Evolutionary conservation across 768 basidiomycete species (phyloP), one percentile per base, ranked within the genome.

Genomic region (Mycena latifolia): DNA sequence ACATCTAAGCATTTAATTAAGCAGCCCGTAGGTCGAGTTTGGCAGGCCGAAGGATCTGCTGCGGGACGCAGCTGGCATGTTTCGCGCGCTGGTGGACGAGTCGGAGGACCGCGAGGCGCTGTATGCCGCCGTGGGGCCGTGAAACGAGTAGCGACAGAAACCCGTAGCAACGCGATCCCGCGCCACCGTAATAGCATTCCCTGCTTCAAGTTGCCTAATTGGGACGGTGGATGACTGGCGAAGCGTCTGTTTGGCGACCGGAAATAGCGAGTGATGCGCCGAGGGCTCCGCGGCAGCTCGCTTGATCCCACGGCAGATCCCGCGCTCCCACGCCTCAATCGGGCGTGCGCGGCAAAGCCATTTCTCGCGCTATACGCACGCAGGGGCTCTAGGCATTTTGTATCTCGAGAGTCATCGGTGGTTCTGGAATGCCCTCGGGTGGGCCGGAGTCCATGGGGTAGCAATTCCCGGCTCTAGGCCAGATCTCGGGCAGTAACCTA

Each of bases 81-180:
- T 89, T 27, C 81, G 82, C 50, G 78, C 84, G 1, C 76, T 90
- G 29, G 87, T 90, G 0, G 84, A 89, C 52, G 84, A 88, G 69
- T 88, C 85, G 39, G 84, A 80, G 24, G 88, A 89, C 66, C 85
- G 73, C 66, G 82, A 84, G 50, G 69, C 67, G 37, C 66, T 89
- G 52, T 82, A 84, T 20, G 11, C 29, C 10, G 24, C 33, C 25
- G 45, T 57, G 24, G 25, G 33, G 15, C 35, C 53, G 22, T 6
- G 7, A 50, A 50, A 39, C 14, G 11, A 9, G 12, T 25, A 27
- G 25, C 18, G 41, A 14, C 33, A 18, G 15, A 37, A 37, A 17
- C 15, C 33, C 28, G 35, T 55, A 39, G 12, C 24, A 18, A 18
- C n/a, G n/a, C n/a, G n/a, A n/a, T n/a, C n/a, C 37, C 37, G 20